Percentiles rank a stretch among this genome's conserved stretches.
Conservation (phyloP, 495 filamentous ascomycete genomes). For the Lentithecium fluviatile region DNA sequence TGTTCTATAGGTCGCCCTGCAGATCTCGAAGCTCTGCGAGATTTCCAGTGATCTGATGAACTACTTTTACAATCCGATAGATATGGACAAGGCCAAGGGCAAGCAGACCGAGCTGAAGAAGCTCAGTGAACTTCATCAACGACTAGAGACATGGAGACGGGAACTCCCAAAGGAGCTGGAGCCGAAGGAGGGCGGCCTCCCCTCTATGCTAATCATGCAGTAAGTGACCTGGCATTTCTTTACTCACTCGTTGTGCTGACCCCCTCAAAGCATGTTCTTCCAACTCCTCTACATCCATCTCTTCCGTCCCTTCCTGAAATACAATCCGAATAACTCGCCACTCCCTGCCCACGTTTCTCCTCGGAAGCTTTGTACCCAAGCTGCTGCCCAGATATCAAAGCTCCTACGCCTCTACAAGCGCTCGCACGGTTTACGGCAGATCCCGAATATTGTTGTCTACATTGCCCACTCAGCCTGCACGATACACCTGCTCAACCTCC, state of each 20-base stretch:
- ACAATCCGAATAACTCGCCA: constrained; percentile 74
- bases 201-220: constrained; percentile 92
- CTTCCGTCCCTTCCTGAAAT: constrained; percentile 94
- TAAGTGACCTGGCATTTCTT: constrained; percentile 50
- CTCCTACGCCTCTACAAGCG: constrained; percentile 90
- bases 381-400: constrained; percentile 85
- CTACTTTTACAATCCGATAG: constrained; percentile 84
- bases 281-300: constrained; percentile 95
- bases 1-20: constrained; percentile 53
- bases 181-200: constrained; percentile 82
- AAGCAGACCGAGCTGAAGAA: constrained; percentile 87
- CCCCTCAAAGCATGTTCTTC: constrained; percentile 77
- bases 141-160: constrained; percentile 88
- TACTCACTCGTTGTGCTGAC: constrained; percentile 10
- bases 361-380: constrained; percentile 83
- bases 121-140: constrained; percentile 83
- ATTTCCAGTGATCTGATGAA: constrained; percentile 88
- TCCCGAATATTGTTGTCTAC: constrained; percentile 93
- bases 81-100: constrained; percentile 56
- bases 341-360: constrained; percentile 87
- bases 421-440: constrained; percentile 83
- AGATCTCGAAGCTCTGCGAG: constrained; percentile 81
- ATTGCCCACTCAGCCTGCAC: constrained; percentile 92
- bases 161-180: constrained; percentile 84
- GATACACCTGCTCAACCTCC: constrained; percentile 89